Base-by-base conservation (phyloP, 768 basidiomycete genomes). In the Russula lepida region DNA sequence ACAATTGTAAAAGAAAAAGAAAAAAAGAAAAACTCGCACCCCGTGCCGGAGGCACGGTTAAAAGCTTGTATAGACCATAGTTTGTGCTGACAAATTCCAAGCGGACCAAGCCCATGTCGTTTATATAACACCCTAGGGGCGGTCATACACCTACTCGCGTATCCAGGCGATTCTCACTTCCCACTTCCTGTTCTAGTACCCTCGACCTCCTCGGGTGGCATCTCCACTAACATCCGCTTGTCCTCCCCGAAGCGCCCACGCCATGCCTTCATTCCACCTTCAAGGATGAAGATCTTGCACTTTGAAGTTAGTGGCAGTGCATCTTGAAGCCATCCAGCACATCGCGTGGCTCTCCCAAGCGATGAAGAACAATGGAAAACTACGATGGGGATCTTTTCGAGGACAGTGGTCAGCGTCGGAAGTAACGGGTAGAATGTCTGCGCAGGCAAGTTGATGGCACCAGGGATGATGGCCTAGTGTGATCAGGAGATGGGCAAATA, bases 361-460 rank as follows among this genome's bases (percentile, higher is more conserved):
- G 69, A 70, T 21, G 69, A 57, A 19, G 66, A 59, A 53, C 68
- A 70, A 43, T 69, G 59, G 48, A 70, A 70, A 37, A 73, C 59
- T 30, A 74, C 68, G 12, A 64, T 43, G 4, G 71, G 68, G 6
- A 70, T 57, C 19, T 54, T 57, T 4, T 61, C 60, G 9, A 77
- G 67, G 13, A 77, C 21, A 0, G 73, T 67, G 15, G 73, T 21
- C 19, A 76, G 59, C 8, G 64, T 65, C 0, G 73, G 71, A 0
- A 77, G 68, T 0, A 75, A 73, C 19, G 70, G 72, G 55, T 74
- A 71, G 68, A 78, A 76, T 0, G 77, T 74, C 47, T 79, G 77
- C 0, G 77, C 78, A 12, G 78, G 77, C 1, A 78, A 70, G 66
- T 78, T 79, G 61, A 78, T 70, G 1, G 76, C 75, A 21, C 71